These are phyloP conservation scores for Sugiyamaella qingdaonensis DNA, from an alignment of 805 yeast species.

Conservation along the genomic window DNA sequence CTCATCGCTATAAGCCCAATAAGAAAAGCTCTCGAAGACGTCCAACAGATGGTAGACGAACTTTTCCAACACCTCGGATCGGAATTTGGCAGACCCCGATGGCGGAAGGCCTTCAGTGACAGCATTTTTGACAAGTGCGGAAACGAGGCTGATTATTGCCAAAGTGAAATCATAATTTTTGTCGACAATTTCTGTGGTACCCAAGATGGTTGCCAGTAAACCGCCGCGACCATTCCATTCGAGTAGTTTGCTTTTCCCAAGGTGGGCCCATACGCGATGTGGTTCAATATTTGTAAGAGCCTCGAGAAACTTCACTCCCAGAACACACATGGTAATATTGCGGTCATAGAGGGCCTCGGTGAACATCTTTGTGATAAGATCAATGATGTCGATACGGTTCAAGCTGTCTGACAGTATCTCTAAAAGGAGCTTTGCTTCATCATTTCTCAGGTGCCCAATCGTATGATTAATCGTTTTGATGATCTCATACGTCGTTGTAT, in stretches of 20 bases:
- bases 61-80: conserved; percentile 52
- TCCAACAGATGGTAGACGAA: conserved; percentile 55
- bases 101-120: conserved; percentile 34
- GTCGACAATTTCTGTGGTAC: conserved; percentile 65
- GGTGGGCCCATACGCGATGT: conserved; percentile 72
- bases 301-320: conserved; percentile 48
- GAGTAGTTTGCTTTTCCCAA: conserved; percentile 62
- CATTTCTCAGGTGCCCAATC: conserved; percentile 25
- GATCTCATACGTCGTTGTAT: conserved; percentile 16
- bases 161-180: conserved; percentile 66
- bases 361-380: conserved; percentile 58
- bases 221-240: conserved; percentile 65
- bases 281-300: conserved; percentile 49
- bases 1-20: conserved; percentile 59
- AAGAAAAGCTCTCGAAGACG: conserved; percentile 67
- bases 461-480: not conserved
- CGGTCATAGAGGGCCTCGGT: conserved; percentile 63
- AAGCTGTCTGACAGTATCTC: conserved; percentile 40
- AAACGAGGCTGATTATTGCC: conserved; percentile 52
- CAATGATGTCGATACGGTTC: conserved; percentile 56
- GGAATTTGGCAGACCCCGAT: conserved; percentile 38
- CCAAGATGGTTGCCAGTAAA: conserved; percentile 54
- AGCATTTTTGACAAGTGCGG: conserved; percentile 46
- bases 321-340: conserved; percentile 42
- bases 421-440: conserved; percentile 39